Evolutionary conservation across 2,329 filamentous ascomycete species (phyloP), one percentile per base, ranked within the genome.

Genomic region (Zopfia rhizophila): DNA sequence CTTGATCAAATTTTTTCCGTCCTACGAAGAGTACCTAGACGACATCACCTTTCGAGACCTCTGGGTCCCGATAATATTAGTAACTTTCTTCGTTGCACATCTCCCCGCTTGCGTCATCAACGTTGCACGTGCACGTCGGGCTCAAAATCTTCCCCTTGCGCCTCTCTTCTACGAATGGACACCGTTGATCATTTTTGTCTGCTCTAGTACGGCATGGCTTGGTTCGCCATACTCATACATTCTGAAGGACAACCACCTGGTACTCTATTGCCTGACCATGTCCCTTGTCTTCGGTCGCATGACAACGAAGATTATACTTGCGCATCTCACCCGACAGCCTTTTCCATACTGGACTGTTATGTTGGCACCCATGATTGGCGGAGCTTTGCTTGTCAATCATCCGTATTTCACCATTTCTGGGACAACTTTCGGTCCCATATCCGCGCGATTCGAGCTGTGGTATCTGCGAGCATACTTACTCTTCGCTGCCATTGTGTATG

Each of bases 291-390:
- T 99, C 72, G 94, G 94, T 24, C 88, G 94, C 58, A 91, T 99
- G 87, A 97, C 94, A 0, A 99, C 94, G 27, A 99, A 97, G 79
- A 97, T 97, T 73, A 99, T 99, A 67, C 85, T 99, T 13, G 93
- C 94, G 3, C 94, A 99, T 72, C 80, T 99, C 38, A 94, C 94
- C 2, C 85, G 85, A 53, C 94, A 97, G 71, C 90, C 93, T 3
- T 99, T 97, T 75, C 94, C 94, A 1, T 95, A 90, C 81, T 97
- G 92, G 91, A 97, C 94, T 8, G 82, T 94, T 36, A 89, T 97
- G 82, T 81, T 97, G 25, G 85, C 83, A 23, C 94, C 94, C 6
- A 85, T 99, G 27, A 82, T 97, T 35, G 89, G 89, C 38, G 94
- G 94, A 40, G 92, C 91, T 5, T 64, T 93, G 2, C 75, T 97